These are phyloP conservation scores for Termitomyces sp. DNA, from an alignment of 768 basidiomycete species.

Conservation along the genomic window DNA sequence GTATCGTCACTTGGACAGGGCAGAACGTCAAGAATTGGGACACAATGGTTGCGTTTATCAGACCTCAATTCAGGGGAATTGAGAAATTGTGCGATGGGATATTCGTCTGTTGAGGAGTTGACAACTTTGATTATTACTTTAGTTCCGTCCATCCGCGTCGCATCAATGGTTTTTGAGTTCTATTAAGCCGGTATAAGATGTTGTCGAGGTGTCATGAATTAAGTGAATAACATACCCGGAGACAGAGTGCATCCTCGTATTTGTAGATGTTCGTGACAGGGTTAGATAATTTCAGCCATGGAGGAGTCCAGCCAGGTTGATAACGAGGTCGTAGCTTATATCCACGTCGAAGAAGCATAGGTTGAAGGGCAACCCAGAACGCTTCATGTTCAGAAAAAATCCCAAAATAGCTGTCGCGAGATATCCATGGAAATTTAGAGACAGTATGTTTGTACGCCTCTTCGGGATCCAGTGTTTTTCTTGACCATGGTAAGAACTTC, in stretches of 20 bases:
- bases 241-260: not conserved
- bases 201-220: not conserved
- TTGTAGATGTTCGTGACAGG: not conserved
- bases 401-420: not conserved
- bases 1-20: not conserved
- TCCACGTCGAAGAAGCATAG: slow-evolving; percentile 2
- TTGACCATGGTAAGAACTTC: not conserved
- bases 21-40: slow-evolving; percentile 1
- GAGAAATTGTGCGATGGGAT: slow-evolving; percentile 2
- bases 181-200: not conserved
- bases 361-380: not conserved
- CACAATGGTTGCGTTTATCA: not conserved
- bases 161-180: not conserved
- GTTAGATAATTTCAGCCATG: not conserved
- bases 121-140: not conserved
- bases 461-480: not conserved
- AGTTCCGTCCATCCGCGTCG: not conserved
- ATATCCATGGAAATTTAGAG: not conserved
- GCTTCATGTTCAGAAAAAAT: not conserved
- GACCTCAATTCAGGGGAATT: not conserved
- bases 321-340: slow-evolving; percentile 7
- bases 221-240: not conserved
- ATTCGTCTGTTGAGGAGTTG: not conserved
- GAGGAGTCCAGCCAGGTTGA: slow-evolving; percentile 6
- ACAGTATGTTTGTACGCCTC: not conserved